Evolutionary conservation across 1,284 basidiomycete species (phyloP).

Genomic region (Somion occarium): DNA sequence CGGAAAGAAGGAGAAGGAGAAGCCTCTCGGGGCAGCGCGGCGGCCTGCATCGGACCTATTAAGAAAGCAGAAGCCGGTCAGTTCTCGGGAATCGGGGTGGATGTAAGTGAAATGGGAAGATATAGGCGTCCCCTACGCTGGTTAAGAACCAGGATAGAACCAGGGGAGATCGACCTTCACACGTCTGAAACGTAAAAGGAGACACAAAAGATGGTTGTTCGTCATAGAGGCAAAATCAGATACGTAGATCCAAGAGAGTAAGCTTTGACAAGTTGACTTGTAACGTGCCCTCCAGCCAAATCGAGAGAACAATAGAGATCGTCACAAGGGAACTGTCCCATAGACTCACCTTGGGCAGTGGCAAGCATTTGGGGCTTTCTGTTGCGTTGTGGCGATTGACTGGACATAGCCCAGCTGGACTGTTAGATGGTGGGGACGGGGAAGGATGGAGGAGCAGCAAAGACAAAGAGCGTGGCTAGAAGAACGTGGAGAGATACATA

Average conservation of each 20-base stretch:
- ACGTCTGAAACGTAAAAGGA: constrained; percentile 16
- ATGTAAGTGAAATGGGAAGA: constrained; percentile 13
- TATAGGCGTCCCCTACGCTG: too few species aligned
- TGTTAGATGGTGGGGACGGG: constrained; percentile 14
- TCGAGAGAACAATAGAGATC: constrained; percentile 8
- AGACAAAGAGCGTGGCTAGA: constrained; percentile 20
- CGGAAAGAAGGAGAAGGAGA: constrained; percentile 65
- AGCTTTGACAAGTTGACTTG: background rate
- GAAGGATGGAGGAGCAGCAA: constrained; percentile 15
- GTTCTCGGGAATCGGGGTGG: background rate
- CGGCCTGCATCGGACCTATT: constrained; percentile 35
- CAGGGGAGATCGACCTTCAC: constrained; percentile 1
- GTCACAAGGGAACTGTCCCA: background rate
- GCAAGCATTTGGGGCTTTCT: constrained; percentile 35
- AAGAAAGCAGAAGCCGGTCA: constrained; percentile 16
- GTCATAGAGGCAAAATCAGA: constrained; percentile 13
- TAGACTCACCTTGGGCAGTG: constrained; percentile 32
- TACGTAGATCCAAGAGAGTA: constrained; percentile 3
- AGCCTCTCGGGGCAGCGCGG: constrained; percentile 51
- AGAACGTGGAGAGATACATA: constrained; percentile 24
- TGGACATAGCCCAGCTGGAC: constrained; percentile 43
- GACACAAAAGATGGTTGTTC: constrained; percentile 13
- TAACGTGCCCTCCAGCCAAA: background rate
- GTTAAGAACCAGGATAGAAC: too few species aligned
- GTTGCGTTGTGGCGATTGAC: constrained; percentile 55